Evolutionary conservation across 805 yeast species (phyloP).

Genomic region (Candida sphagnicola): DNA sequence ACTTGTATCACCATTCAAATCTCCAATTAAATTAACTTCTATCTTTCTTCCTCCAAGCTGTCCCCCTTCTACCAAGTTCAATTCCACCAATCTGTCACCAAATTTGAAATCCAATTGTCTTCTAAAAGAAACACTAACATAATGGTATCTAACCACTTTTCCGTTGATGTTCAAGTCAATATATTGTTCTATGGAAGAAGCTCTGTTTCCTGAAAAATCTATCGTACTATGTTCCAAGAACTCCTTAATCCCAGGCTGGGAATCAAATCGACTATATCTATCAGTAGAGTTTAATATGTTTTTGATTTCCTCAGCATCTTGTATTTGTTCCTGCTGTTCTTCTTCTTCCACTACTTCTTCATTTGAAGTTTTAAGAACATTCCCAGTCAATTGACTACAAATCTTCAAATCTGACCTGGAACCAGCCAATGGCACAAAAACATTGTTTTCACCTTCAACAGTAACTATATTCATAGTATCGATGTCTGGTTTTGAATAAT

Average conservation of each 20-base stretch:
- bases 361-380: constrained; percentile 17
- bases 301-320: constrained; percentile 4
- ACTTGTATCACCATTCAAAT: constrained; percentile 16
- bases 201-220: constrained; percentile 35
- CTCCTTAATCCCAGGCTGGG: constrained; percentile 41
- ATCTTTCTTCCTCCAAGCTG: constrained; percentile 49
- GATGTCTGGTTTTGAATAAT: constrained; percentile 29
- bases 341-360: constrained; percentile 3
- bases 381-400: constrained; percentile 34
- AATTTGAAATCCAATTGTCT: constrained; percentile 42
- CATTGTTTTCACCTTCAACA: constrained; percentile 42
- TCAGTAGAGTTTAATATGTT: constrained; percentile 13
- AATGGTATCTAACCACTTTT: constrained; percentile 38
- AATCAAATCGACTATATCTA: constrained; percentile 23
- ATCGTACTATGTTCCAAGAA: constrained; percentile 37
- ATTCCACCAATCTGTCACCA: constrained; percentile 35
- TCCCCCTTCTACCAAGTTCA: constrained; percentile 53
- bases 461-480: constrained; percentile 40
- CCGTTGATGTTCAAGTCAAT: constrained; percentile 38
- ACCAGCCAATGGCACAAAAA: constrained; percentile 40
- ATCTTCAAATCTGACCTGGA: constrained; percentile 42
- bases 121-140: constrained; percentile 40
- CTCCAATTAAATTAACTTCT: constrained; percentile 47
- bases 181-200: constrained; percentile 34
- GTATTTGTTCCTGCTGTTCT: constrained; percentile 1